Conservation (phyloP, 2,329 filamentous ascomycete genomes). For the Byssoonygena ceratinophila region DNA sequence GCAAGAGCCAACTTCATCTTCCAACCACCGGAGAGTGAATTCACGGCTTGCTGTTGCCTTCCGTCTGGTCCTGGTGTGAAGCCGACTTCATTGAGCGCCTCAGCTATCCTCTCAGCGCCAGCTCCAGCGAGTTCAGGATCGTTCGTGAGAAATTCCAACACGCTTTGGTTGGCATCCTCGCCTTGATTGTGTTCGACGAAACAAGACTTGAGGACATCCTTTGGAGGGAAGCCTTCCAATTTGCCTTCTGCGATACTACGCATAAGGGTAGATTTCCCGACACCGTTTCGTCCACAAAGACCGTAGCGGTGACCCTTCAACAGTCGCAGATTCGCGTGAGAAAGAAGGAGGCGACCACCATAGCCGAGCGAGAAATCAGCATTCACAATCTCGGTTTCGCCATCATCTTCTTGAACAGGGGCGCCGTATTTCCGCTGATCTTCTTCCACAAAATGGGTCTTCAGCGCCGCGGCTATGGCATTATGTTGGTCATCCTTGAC, state of each 20-base stretch:
- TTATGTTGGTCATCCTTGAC: constrained; percentile 53
- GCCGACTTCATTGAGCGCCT: constrained; percentile 80
- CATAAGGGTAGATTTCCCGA: constrained; percentile 98
- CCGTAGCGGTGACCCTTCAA: constrained; percentile 96
- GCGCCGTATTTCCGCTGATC: constrained; percentile 79
- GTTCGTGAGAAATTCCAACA: constrained; percentile 83
- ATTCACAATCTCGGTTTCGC: constrained; percentile 93
- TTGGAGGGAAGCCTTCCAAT: constrained; percentile 88
- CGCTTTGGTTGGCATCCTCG: constrained; percentile 91
- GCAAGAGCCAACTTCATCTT: constrained; percentile 99
- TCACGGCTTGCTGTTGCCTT: constrained; percentile 78
- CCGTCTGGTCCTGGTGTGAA: constrained; percentile 86
- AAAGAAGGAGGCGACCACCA: constrained; percentile 91
- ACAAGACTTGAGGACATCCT: constrained; percentile 85
- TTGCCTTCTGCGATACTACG: constrained; percentile 90
- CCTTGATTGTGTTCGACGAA: constrained; percentile 99
- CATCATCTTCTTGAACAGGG: constrained; percentile 76
- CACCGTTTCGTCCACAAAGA: constrained; percentile 91
- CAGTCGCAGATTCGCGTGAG: constrained; percentile 86
- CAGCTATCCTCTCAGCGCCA: constrained; percentile 67
- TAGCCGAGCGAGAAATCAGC: constrained; percentile 96
- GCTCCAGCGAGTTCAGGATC: constrained; percentile 75
- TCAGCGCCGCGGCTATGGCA: constrained; percentile 60
- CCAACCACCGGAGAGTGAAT: constrained; percentile 94
- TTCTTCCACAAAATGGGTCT: constrained; percentile 68